A percentile compares a stretch with the other conserved stretches of the same genome.
Evolutionary conservation across 2,329 filamentous ascomycete species (phyloP).

Genomic region (Fusarium fracticaudum): DNA sequence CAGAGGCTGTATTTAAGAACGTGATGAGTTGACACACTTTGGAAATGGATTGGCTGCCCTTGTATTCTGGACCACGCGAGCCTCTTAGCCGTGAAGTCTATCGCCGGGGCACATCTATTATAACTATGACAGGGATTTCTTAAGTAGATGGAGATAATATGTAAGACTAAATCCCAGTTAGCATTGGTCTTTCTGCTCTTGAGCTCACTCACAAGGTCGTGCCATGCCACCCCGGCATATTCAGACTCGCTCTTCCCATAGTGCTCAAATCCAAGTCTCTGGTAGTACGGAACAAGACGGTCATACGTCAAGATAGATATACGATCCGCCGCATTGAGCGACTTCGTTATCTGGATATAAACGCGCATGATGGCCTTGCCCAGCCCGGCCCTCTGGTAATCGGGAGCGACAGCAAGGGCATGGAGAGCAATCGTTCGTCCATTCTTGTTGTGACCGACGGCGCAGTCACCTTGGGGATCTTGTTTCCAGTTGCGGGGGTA

Average conservation of each 20-base stretch:
- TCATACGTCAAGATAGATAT: constrained; percentile 46
- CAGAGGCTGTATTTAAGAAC: background rate
- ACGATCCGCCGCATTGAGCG: constrained; percentile 29
- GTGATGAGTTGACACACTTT: background rate
- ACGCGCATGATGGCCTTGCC: constrained; percentile 40
- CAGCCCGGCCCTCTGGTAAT: constrained; percentile 38
- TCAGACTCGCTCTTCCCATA: constrained; percentile 45
- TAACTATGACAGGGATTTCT: background rate
- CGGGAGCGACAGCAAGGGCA: constrained; percentile 41
- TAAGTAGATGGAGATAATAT: background rate
- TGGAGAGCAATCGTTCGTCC: constrained; percentile 45
- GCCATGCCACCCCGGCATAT: constrained; percentile 46
- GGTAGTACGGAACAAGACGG: constrained; percentile 44
- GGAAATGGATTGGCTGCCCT: background rate
- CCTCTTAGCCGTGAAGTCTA: background rate
- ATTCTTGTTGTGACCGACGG: constrained; percentile 36
- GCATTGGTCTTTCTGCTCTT: background rate
- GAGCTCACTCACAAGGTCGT: constrained; percentile 40
- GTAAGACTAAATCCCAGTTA: background rate
- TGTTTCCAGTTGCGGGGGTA: constrained; percentile 40
- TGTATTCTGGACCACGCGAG: background rate
- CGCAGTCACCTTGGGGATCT: constrained; percentile 8
- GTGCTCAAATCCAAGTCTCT: constrained; percentile 45
- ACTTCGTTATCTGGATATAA: constrained; percentile 37
- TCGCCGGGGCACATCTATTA: too few relatives aligned